Conservation (phyloP, 345 rosid genomes). For the Melaleuca quinquenervia region DNA sequence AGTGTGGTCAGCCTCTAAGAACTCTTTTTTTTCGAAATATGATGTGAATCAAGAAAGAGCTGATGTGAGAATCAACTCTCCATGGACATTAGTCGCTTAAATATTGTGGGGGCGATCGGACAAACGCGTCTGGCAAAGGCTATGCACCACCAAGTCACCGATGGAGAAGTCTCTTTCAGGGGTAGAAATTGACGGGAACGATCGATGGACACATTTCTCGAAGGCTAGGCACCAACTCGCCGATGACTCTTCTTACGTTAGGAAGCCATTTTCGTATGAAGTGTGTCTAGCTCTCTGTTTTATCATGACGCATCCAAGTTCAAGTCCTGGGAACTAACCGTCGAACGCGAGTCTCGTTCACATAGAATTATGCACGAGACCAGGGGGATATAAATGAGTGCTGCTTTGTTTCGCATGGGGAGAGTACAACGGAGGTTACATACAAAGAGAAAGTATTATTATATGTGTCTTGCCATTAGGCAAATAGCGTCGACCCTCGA, state of each 20-base stretch:
- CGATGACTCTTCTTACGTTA: neutral
- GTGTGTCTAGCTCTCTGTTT: neutral
- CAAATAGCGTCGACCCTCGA: neutral
- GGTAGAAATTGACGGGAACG: too few relatives aligned
- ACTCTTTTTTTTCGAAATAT: neutral
- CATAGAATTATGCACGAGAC: neutral
- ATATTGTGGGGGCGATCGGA: neutral
- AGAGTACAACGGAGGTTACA: neutral
- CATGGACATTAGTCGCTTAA: neutral
- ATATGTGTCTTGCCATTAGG: neutral
- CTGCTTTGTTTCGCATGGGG: neutral
- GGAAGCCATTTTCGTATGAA: neutral
- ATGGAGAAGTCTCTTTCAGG: too few relatives aligned
- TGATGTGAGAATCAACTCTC: neutral
- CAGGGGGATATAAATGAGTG: neutral
- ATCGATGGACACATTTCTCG: neutral
- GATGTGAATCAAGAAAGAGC: neutral
- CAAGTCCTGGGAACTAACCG: neutral
- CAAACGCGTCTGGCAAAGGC: neutral
- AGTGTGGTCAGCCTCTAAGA: neutral
- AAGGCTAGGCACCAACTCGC: neutral
- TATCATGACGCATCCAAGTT: neutral
- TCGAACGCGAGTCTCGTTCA: neutral
- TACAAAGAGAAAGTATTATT: rapidly evolving
- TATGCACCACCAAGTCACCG: too few relatives aligned